phyloP scores from a whole-genome alignment of 495 filamentous ascomycete genomes.

The Aspergillus kassunensis region DNA sequence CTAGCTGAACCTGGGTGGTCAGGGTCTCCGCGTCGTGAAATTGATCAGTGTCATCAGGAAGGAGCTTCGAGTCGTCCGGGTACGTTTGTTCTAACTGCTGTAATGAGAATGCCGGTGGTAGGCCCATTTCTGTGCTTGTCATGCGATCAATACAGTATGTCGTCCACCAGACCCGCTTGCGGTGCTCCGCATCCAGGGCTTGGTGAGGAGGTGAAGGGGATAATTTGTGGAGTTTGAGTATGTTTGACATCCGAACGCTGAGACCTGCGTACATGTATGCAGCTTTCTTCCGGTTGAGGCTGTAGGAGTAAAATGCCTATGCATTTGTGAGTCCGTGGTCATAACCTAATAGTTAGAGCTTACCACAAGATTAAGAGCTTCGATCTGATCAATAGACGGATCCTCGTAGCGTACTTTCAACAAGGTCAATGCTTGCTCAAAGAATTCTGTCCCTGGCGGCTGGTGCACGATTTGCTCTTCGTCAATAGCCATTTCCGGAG shows the following conservation, averaged over 20 bases:
- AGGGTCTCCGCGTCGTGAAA: not conserved
- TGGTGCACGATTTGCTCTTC: not conserved
- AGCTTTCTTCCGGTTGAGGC: conserved; percentile 12
- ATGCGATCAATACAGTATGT: conserved; percentile 15
- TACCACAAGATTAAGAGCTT: not conserved
- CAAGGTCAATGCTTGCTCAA: not conserved
- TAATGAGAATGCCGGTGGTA: not conserved
- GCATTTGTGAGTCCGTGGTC: too few species aligned
- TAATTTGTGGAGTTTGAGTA: conserved; percentile 6
- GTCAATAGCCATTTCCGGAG: not conserved
- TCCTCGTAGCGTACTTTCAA: not conserved
- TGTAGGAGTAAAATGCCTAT: conserved; percentile 16
- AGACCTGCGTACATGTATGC: conserved; percentile 18
- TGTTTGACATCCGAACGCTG: conserved; percentile 2
- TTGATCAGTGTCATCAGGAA: not conserved
- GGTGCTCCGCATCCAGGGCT: conserved; percentile 10
- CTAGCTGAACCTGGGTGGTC: not conserved
- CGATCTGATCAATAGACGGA: not conserved
- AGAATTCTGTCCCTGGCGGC: not conserved
- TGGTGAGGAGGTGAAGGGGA: not conserved
- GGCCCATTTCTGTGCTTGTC: conserved; percentile 13
- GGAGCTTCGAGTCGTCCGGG: not conserved
- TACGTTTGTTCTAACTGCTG: not conserved
- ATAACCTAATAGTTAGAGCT: not conserved
- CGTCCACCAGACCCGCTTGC: conserved; percentile 19